Conservation (phyloP, 192 early-diverging fungal genomes). For the Mortierella claussenii region DNA sequence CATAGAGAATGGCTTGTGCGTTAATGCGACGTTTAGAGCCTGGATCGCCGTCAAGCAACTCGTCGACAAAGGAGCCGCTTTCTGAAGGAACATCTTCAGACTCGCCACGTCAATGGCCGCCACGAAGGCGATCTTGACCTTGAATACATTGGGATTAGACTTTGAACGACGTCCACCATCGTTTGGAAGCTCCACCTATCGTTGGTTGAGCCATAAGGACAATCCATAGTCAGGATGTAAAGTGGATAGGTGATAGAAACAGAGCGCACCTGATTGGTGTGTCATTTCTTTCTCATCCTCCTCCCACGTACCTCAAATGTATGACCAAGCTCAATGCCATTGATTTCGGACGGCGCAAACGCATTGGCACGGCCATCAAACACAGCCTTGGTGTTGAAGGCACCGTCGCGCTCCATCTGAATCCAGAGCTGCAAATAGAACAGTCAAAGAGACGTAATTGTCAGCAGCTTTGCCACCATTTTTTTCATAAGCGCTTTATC, state of each 20-base stretch:
- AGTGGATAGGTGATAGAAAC: no score
- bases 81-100: conserved; percentile 15
- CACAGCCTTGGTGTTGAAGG: conserved; percentile 65
- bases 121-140: conserved; percentile 22
- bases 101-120: conserved; percentile 10
- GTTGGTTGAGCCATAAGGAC: no score
- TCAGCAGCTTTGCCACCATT: no score
- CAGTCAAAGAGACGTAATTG: no score
- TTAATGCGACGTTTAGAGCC: conserved; percentile 26
- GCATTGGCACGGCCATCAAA: conserved; percentile 86
- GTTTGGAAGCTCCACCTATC: no score
- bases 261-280: no score
- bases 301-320: conserved; percentile 60
- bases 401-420: conserved; percentile 50
- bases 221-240: no score
- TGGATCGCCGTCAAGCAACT: conserved; percentile 22
- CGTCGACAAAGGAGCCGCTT: neutral
- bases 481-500: no score
- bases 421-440: conserved; percentile 38
- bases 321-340: conserved; percentile 55
- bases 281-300: no score
- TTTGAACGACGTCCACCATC: neutral
- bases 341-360: conserved; percentile 64
- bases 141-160: conserved; percentile 9
- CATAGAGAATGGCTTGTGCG: conserved; percentile 16